These are phyloP conservation scores for Groenewaldozyma tartarivorans DNA, from an alignment of 805 yeast species.

Conservation along the genomic window DNA sequence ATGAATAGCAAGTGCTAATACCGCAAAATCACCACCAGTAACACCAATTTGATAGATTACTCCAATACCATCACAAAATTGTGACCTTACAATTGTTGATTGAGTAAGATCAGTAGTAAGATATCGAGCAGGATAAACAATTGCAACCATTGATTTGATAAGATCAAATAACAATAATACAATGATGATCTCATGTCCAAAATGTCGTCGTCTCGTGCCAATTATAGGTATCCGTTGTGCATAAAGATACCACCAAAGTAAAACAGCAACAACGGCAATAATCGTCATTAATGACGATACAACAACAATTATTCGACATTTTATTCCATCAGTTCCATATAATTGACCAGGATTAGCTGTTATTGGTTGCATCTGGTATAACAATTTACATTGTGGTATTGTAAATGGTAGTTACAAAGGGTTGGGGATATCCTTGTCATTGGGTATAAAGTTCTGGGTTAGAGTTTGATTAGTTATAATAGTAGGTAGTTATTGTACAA, in stretches of 20 bases:
- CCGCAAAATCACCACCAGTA: constrained; percentile 80
- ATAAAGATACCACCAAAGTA: constrained; percentile 10
- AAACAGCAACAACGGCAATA: constrained; percentile 5
- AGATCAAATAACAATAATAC: constrained; percentile 61
- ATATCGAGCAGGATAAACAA: constrained; percentile 47
- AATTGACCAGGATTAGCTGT: constrained; percentile 8
- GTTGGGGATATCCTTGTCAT: too few relatives aligned
- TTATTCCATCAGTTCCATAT: not conserved
- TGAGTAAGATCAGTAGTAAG: constrained; percentile 32
- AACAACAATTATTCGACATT: constrained; percentile 2
- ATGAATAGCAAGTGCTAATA: constrained; percentile 71
- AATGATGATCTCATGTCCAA: constrained; percentile 44
- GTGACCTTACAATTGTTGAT: constrained; percentile 32
- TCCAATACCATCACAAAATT: constrained; percentile 59
- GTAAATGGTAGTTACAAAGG: too few relatives aligned
- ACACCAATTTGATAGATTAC: constrained; percentile 69
- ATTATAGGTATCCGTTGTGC: not conserved
- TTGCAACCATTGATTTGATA: constrained; percentile 54
- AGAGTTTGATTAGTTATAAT: too few relatives aligned
- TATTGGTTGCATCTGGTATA: too few relatives aligned
- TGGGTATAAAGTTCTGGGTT: too few relatives aligned
- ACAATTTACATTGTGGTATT: too few relatives aligned
- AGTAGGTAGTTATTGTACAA: too few relatives aligned
- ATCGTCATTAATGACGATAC: constrained; percentile 10
- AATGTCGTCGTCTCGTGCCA: not conserved